Evolutionary conservation across 2,329 filamentous ascomycete genomes (phyloP).

Genomic region (Teratosphaeriaceae sp.): DNA sequence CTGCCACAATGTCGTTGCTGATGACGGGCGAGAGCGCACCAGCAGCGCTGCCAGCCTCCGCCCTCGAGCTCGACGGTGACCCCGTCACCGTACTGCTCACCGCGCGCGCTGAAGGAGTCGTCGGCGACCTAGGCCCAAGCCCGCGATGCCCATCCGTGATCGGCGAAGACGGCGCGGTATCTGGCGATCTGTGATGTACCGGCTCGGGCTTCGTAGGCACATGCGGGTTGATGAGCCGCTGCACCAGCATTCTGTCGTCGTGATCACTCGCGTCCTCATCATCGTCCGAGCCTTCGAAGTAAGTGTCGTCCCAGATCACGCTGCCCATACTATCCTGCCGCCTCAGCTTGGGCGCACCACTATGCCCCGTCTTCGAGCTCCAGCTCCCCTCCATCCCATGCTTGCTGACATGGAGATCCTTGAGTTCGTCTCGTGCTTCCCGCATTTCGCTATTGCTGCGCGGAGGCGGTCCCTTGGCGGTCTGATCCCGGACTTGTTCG

Average conservation of each 20-base stretch:
- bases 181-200: constrained; percentile 11
- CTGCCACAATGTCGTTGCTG: not conserved
- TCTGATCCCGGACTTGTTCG: constrained; percentile 33
- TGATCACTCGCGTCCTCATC: constrained; percentile 42
- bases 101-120: not conserved
- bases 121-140: constrained; percentile 24
- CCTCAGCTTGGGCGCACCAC: constrained; percentile 10
- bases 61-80: no score
- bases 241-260: constrained; percentile 25
- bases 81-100: not conserved
- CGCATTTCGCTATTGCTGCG: constrained; percentile 43
- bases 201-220: constrained; percentile 18
- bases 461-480: constrained; percentile 31
- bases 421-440: constrained; percentile 38
- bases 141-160: constrained; percentile 34
- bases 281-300: constrained; percentile 39
- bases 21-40: not conserved
- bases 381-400: constrained; percentile 19
- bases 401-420: constrained; percentile 32
- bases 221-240: constrained; percentile 22
- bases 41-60: not conserved
- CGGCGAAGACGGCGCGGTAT: constrained; percentile 5
- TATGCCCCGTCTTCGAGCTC: constrained; percentile 12
- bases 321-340: constrained; percentile 33
- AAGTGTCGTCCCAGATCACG: constrained; percentile 42